These are phyloP conservation scores for Nigrospora osmanthi DNA, from an alignment of 2,329 filamentous ascomycete genomes.

Conservation along the genomic window DNA sequence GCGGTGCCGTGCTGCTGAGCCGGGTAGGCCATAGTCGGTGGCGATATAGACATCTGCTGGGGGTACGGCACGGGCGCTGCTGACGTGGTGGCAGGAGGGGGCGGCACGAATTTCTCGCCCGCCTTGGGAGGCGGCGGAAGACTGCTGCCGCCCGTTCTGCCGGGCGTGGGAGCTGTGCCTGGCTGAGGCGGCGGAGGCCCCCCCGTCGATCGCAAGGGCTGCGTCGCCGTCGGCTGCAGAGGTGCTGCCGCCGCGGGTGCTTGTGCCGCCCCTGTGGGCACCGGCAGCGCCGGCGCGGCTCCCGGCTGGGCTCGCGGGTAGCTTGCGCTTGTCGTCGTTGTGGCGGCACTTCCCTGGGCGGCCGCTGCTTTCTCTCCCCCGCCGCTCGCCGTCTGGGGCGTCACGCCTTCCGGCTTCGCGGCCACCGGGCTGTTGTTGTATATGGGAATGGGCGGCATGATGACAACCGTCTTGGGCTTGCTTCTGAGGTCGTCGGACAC, in stretches of 20 bases:
- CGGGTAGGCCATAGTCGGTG: conserved; percentile 32
- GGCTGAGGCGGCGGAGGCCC: conserved; percentile 49
- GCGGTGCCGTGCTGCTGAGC: conserved; percentile 36
- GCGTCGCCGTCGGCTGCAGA: conserved; percentile 34
- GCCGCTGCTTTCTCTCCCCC: conserved; percentile 11
- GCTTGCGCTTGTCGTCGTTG: conserved; percentile 15
- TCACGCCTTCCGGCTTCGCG: conserved; percentile 36
- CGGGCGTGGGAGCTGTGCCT: conserved; percentile 41
- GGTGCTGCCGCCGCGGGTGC: conserved; percentile 24
- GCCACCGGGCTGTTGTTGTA: conserved; percentile 53
- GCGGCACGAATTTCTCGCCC: conserved; percentile 33
- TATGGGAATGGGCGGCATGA: conserved; percentile 55
- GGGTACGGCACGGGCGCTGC: conserved; percentile 27
- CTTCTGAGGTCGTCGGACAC: no score
- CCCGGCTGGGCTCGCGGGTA: conserved; percentile 39
- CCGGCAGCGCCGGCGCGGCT: conserved; percentile 33
- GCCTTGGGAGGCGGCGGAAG: conserved; percentile 45
- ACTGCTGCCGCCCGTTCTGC: conserved; percentile 17
- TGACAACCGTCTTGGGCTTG: conserved; percentile 2
- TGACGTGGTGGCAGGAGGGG: conserved; percentile 21
- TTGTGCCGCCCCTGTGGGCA: conserved; percentile 29
- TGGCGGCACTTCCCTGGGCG: conserved; percentile 22
- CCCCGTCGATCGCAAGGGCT: conserved; percentile 15
- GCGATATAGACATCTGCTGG: conserved; percentile 43
- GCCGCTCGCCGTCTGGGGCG: conserved; percentile 18